phyloP scores from a whole-genome alignment of 208 protist genomes.

The Leptomonas seymouri region DNA sequence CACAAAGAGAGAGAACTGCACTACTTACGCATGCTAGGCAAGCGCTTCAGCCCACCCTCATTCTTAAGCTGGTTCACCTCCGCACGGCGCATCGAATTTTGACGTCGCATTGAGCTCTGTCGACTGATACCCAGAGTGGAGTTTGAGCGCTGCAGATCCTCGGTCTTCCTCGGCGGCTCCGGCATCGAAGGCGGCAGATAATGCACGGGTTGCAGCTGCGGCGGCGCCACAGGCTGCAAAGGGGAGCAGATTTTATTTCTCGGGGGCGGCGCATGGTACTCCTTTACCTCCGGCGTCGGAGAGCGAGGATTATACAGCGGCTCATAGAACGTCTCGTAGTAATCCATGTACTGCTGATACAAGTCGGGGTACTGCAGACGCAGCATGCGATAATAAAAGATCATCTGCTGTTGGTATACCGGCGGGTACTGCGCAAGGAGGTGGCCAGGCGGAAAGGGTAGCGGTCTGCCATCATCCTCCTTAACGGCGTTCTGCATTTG shows the following conservation, averaged over 20 bases:
- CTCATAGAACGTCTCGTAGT: slow-evolving; percentile 57
- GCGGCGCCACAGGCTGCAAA: not conserved
- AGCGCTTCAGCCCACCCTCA: slow-evolving; percentile 39
- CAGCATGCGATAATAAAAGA: slow-evolving; percentile 54
- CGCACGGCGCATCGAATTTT: slow-evolving; percentile 53
- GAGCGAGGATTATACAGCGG: slow-evolving; percentile 34
- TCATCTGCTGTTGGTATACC: slow-evolving; percentile 51
- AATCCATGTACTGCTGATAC: slow-evolving; percentile 61
- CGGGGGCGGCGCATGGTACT: not conserved
- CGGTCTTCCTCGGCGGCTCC: not conserved
- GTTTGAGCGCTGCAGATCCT: slow-evolving; percentile 10
- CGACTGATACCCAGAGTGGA: slow-evolving; percentile 40
- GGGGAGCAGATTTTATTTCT: slow-evolving; percentile 14
- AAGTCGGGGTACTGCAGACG: slow-evolving; percentile 53
- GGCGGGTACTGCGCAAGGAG: slow-evolving; percentile 53
- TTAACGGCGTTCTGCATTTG: slow-evolving; percentile 11
- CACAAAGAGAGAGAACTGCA: slow-evolving; percentile 1
- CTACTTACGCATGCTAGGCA: slow-evolving; percentile 47
- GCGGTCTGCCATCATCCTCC: slow-evolving; percentile 34
- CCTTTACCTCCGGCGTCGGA: slow-evolving; percentile 5
- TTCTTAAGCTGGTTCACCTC: slow-evolving; percentile 55
- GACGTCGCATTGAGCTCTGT: slow-evolving; percentile 48
- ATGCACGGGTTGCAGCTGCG: not conserved
- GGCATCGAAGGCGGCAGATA: slow-evolving; percentile 5
- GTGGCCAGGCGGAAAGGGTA: slow-evolving; percentile 53